Base-by-base conservation (phyloP, 345 rosid genomes). In the Excoecaria agallocha region DNA sequence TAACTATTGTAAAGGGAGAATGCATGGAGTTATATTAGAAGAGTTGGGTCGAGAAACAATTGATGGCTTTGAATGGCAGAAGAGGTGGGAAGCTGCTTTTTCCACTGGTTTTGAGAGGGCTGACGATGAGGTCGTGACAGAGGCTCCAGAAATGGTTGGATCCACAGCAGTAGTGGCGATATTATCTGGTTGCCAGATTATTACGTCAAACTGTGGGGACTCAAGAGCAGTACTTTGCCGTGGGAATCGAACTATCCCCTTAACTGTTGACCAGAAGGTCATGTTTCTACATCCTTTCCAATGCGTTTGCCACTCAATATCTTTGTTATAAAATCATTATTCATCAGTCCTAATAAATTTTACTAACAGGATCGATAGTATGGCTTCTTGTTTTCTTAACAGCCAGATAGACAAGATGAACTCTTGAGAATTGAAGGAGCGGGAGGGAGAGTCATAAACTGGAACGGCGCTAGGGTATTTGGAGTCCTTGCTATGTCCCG, bases 401-500 rank as follows among this genome's bases (percentile, higher is more conserved):
- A 89, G 93, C 93, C 93, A 9, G 89, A 87, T 78, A 83, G 90
- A 74, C 73, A 74, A 56, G 90, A 89, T 9, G 93, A 89, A 81
- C 89, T 87, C 50, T 16, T 74, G 83, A 81, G 90, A 76, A 89
- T 89, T 71, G 90, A 89, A 82, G 81, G 81, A 38, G 78, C 30
- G 30, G 93, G 89, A 78, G 93, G 93, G 68, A 85, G 58, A 79
- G 90, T 89, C 79, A 85, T 89, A 79, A 85, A 87, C 81, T 89
- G 93, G 93, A 81, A 87, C 71, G 93, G 90, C 50, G 88, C 93
- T 66, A 82, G 93, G 81, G 93, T 89, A 24, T 73, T 87, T 50
- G 93, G 93, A 78, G 93, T 89, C 84, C 93, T 89, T 69, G 86
- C 93, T 46, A 89, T 89, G 93, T 89, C 93, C 77, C 79, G 93